A percentile compares a stretch with the other conserved stretches of the same genome.
Conservation (phyloP, 139 green algal genomes). For the Pseudopediastrum boryanum region DNA sequence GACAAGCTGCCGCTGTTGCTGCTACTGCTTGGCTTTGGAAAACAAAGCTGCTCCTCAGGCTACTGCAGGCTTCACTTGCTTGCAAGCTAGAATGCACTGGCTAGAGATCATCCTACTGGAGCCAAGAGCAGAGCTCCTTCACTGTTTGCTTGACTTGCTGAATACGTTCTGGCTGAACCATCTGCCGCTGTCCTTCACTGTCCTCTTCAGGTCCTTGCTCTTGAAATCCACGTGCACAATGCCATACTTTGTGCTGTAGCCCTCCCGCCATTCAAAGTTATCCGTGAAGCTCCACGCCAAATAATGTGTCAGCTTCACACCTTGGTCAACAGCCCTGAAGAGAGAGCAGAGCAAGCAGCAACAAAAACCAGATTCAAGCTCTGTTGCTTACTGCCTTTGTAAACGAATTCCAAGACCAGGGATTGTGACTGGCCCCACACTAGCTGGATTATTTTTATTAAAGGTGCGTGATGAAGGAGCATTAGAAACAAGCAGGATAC, state of each 20-base stretch:
- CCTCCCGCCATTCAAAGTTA: constrained; percentile 37
- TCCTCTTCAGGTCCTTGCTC: background rate
- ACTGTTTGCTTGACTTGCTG: too few relatives aligned
- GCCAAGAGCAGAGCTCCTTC: too few relatives aligned
- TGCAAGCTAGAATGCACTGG: too few relatives aligned
- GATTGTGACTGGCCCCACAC: background rate
- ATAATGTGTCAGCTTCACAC: constrained; percentile 35
- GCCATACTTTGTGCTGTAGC: constrained; percentile 37
- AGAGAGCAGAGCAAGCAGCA: too few relatives aligned
- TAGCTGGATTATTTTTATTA: too few relatives aligned
- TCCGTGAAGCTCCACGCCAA: constrained; percentile 34
- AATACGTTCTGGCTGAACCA: constrained; percentile 28
- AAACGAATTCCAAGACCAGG: background rate
- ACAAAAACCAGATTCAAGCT: background rate
- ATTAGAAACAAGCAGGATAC: too few relatives aligned
- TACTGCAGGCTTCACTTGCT: too few relatives aligned
- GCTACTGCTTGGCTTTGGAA: too few relatives aligned
- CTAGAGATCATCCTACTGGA: too few relatives aligned
- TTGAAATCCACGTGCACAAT: constrained; percentile 25
- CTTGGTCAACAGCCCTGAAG: constrained; percentile 9
- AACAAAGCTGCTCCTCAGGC: too few relatives aligned
- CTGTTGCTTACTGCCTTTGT: background rate
- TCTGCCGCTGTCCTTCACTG: constrained; percentile 11
- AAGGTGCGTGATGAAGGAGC: too few relatives aligned
- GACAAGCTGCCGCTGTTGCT: too few relatives aligned